These are phyloP conservation scores for Albophoma yamanashiensis DNA, from an alignment of 2,329 filamentous ascomycete species.

Conservation along the genomic window DNA sequence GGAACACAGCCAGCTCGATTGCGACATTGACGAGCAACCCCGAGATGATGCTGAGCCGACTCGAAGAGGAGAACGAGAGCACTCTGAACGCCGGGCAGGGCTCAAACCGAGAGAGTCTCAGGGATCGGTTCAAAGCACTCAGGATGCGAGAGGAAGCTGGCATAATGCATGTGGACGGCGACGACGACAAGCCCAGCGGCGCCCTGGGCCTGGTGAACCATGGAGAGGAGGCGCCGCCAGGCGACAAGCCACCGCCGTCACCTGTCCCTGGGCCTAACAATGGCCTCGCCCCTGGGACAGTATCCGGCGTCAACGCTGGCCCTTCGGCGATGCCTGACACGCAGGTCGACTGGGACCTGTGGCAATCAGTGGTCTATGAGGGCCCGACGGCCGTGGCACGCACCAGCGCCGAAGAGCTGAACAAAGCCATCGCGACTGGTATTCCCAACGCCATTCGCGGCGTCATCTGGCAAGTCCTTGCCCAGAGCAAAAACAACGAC, in stretches of 20 bases:
- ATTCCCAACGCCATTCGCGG: conserved; percentile 92
- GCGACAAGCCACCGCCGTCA: conserved; percentile 25
- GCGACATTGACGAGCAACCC: conserved; percentile 71
- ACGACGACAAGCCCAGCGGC: conserved; percentile 35
- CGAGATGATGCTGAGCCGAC: conserved; percentile 64
- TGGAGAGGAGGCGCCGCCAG: conserved; percentile 13
- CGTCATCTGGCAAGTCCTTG: conserved; percentile 97
- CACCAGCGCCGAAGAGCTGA: conserved; percentile 82
- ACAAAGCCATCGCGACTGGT: conserved; percentile 80
- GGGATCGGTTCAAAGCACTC: conserved; percentile 69
- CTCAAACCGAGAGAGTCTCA: conserved; percentile 50
- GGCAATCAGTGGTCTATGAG: conserved; percentile 93
- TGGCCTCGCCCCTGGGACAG: conserved; percentile 73
- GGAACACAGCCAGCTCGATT: conserved; percentile 73
- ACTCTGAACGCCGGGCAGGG: conserved; percentile 32
- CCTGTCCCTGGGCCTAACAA: conserved; percentile 56
- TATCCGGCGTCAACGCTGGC: conserved; percentile 67
- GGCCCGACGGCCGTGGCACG: conserved; percentile 80
- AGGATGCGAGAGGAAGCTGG: conserved; percentile 64
- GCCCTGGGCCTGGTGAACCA: conserved; percentile 11
- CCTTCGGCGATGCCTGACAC: conserved; percentile 59
- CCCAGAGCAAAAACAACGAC: conserved; percentile 88
- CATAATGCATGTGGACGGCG: conserved; percentile 38
- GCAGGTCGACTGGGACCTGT: conserved; percentile 96
- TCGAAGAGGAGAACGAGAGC: conserved; percentile 60